Conservation (phyloP, 768 basidiomycete genomes). For the Pleurotus eryngii region DNA sequence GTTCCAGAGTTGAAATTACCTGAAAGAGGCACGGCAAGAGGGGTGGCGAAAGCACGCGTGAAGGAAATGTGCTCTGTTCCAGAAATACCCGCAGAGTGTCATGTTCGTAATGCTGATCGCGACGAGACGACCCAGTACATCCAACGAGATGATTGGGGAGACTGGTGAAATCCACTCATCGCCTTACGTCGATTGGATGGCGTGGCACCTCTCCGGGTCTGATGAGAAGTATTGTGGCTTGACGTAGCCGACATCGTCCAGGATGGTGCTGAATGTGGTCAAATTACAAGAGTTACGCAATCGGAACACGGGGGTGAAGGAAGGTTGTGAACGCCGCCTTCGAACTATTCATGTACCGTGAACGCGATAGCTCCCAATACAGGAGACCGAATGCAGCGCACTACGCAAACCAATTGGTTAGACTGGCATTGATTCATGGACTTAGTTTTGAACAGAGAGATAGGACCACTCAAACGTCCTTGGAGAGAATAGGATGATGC, state of each 20-base stretch:
- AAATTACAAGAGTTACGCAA: no score
- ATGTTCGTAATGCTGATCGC: neutral
- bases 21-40: neutral
- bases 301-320: no score
- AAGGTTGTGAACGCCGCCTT: no score
- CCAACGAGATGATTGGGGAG: neutral
- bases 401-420: no score
- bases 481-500: conserved; percentile 9
- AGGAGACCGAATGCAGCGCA: neutral
- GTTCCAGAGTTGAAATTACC: neutral
- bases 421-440: neutral
- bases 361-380: neutral
- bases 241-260: no score
- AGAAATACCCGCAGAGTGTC: neutral
- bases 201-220: no score
- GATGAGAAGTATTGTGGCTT: no score
- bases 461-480: neutral
- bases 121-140: neutral
- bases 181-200: no score
- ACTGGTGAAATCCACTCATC: neutral
- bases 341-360: no score
- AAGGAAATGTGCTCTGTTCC: neutral
- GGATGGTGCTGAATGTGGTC: no score
- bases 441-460: no score
- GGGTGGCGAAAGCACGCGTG: neutral